phyloP scores from a whole-genome alignment of 2,329 filamentous ascomycete species.

The Shiraia bambusicola region DNA sequence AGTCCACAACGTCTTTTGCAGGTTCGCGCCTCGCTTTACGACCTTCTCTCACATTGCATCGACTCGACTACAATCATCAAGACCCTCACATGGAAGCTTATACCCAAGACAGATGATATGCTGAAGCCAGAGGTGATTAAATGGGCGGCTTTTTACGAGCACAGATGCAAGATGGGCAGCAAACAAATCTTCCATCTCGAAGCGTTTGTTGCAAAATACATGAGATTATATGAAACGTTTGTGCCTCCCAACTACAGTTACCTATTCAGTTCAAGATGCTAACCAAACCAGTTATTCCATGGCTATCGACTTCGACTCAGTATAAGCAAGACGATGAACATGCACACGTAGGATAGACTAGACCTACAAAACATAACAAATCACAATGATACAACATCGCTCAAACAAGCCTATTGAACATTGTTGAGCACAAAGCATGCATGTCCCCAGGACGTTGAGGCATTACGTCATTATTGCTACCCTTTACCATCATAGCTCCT shows the following conservation, averaged over 20 bases:
- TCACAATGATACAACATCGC: neutral
- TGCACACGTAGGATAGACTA: neutral
- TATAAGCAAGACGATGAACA: constrained; percentile 3
- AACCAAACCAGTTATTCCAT: constrained; percentile 58
- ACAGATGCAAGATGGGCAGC: constrained; percentile 83
- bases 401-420: neutral
- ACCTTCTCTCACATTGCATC: constrained; percentile 95
- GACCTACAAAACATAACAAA: neutral
- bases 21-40: constrained; percentile 92
- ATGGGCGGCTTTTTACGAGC: constrained; percentile 97
- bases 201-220: constrained; percentile 98
- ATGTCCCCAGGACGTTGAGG: constrained; percentile 7
- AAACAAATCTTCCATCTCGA: constrained; percentile 99
- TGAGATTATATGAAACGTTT: constrained; percentile 92
- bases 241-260: constrained; percentile 19
- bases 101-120: constrained; percentile 81
- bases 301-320: constrained; percentile 62
- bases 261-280: neutral
- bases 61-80: constrained; percentile 92
- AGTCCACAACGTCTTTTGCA: constrained; percentile 85
- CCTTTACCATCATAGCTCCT: constrained; percentile 12
- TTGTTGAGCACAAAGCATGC: constrained; percentile 15
- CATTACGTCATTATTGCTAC: constrained; percentile 20
- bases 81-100: constrained; percentile 90
- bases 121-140: constrained; percentile 90